Conservation (phyloP, 768 basidiomycete species). For the Neoboletus brunneissimus region DNA sequence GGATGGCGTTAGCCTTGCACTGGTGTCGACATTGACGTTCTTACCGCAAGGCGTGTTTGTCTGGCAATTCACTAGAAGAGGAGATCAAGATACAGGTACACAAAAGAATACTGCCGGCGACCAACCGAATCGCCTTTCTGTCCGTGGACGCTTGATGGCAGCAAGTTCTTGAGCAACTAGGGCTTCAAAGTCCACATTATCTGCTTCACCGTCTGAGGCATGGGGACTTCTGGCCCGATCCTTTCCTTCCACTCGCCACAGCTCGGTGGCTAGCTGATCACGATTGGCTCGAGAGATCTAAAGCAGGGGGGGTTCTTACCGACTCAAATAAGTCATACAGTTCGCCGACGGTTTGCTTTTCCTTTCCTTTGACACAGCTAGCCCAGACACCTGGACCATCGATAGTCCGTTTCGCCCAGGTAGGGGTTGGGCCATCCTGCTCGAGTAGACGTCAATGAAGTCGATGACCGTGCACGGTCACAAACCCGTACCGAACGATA, state of each 20-base stretch:
- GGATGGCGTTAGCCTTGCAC: not conserved
- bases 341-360: constrained; percentile 74
- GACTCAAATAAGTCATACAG: constrained; percentile 76
- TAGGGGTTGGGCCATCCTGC: constrained; percentile 61
- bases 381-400: constrained; percentile 87
- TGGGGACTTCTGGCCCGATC: constrained; percentile 24
- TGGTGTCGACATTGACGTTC: not conserved
- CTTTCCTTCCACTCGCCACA: constrained; percentile 56
- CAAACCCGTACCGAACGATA: constrained; percentile 45
- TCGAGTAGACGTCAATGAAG: constrained; percentile 1
- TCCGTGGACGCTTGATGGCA: constrained; percentile 63
- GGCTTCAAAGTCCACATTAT: constrained; percentile 57
- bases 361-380: constrained; percentile 83
- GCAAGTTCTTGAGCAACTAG: constrained; percentile 72
- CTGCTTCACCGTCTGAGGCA: constrained; percentile 36
- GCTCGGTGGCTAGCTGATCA: constrained; percentile 60
- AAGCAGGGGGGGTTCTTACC: constrained; percentile 41
- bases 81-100: not conserved
- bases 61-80: constrained; percentile 60
- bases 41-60: constrained; percentile 79
- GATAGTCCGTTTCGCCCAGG: constrained; percentile 62
- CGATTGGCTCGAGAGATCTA: constrained; percentile 10
- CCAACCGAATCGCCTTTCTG: constrained; percentile 64
- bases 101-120: not conserved
- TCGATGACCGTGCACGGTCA: not conserved